phyloP scores from a whole-genome alignment of 2,329 filamentous ascomycete genomes.

The Claviceps fusiformis region DNA sequence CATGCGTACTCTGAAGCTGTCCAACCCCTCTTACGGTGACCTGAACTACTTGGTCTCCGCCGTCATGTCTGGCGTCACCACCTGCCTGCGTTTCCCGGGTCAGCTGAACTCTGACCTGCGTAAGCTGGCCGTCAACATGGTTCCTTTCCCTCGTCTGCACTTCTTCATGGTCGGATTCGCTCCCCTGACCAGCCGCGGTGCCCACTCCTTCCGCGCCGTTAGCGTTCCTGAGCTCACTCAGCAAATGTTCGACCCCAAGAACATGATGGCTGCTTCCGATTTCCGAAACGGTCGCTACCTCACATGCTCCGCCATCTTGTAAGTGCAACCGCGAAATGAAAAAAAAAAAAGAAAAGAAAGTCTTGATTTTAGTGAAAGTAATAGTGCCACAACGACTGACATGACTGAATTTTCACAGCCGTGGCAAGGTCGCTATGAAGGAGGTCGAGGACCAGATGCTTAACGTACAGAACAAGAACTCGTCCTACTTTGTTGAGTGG shows the following conservation, averaged over 20 bases:
- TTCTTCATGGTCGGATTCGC: slow-evolving; percentile 99
- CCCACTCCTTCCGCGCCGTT: slow-evolving; percentile 92
- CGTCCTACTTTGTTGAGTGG: slow-evolving; percentile 98
- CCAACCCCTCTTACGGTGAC: slow-evolving; percentile 96
- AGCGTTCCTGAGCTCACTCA: slow-evolving; percentile 96
- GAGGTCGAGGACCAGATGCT: slow-evolving; percentile 99
- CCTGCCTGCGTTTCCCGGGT: slow-evolving; percentile 95
- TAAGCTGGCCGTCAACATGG: slow-evolving; percentile 99
- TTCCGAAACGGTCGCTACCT: slow-evolving; percentile 99
- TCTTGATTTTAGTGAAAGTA: no score
- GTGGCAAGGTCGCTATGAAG: slow-evolving; percentile 99
- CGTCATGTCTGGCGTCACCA: slow-evolving; percentile 98
- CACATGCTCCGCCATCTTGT: slow-evolving; percentile 95
- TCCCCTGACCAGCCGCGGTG: slow-evolving; percentile 74
- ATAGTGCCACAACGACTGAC: slow-evolving; percentile 99
- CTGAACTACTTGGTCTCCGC: slow-evolving; percentile 98
- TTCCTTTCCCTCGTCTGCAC: slow-evolving; percentile 99
- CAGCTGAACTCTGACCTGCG: slow-evolving; percentile 99
- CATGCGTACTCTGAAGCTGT: slow-evolving; percentile 98
- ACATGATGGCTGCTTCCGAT: slow-evolving; percentile 99
- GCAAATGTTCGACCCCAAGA: slow-evolving; percentile 99
- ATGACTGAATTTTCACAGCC: slow-evolving; percentile 49
- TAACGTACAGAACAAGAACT: slow-evolving; percentile 99
- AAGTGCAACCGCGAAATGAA: slow-evolving; percentile 30
- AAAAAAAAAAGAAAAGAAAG: no score